Conservation (phyloP, 495 filamentous ascomycete genomes). For the Talaromyces stipitatus region DNA sequence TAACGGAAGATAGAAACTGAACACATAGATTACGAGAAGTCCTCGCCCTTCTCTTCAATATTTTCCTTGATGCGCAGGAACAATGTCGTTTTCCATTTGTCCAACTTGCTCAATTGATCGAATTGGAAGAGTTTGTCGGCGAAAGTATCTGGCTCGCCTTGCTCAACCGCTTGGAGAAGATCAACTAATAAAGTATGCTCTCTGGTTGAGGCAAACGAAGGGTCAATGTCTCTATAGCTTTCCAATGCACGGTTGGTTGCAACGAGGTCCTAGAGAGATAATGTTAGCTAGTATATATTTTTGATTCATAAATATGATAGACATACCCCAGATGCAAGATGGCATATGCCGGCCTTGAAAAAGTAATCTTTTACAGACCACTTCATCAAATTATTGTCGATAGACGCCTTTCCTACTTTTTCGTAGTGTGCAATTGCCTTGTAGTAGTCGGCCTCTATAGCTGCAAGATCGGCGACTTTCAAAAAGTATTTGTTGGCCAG, state of each 20-base stretch:
- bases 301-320: neutral
- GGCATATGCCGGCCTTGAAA: slow-evolving; percentile 81
- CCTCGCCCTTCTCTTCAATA: slow-evolving; percentile 70
- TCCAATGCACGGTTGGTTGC: slow-evolving; percentile 69
- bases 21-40: slow-evolving; percentile 51
- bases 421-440: slow-evolving; percentile 76
- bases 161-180: slow-evolving; percentile 60
- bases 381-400: slow-evolving; percentile 77
- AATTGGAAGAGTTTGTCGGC: slow-evolving; percentile 79
- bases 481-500: slow-evolving; percentile 85
- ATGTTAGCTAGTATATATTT: neutral
- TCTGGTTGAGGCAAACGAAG: slow-evolving; percentile 61
- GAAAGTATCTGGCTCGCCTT: slow-evolving; percentile 69
- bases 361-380: slow-evolving; percentile 92
- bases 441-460: slow-evolving; percentile 71
- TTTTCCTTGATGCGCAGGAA: slow-evolving; percentile 72
- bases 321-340: slow-evolving; percentile 58
- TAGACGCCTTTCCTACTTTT: slow-evolving; percentile 60
- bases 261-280: slow-evolving; percentile 53
- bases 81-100: slow-evolving; percentile 92
- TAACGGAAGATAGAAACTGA: neutral
- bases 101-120: slow-evolving; percentile 83
- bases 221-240: slow-evolving; percentile 74
- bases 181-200: slow-evolving; percentile 76
- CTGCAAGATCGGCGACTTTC: slow-evolving; percentile 81